Evolutionary conservation across 495 filamentous ascomycete species (phyloP).

Genomic region (Xylaria telfairii): DNA sequence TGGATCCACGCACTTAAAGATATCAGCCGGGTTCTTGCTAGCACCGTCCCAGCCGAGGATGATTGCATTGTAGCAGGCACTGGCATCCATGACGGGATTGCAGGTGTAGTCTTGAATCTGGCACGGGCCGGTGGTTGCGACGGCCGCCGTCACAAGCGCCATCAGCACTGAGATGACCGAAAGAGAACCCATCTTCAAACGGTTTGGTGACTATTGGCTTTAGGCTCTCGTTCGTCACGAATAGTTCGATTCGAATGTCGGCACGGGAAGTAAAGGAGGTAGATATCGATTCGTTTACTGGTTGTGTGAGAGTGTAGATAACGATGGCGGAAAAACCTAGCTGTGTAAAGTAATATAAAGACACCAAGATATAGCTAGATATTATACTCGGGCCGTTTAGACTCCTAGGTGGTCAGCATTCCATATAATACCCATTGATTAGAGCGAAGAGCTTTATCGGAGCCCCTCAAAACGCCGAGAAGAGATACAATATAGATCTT

Average conservation of each 20-base stretch:
- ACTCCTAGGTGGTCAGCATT: neutral
- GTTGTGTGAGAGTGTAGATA: neutral
- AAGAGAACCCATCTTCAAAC: neutral
- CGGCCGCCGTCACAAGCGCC: neutral
- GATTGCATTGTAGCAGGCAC: slow-evolving; percentile 15
- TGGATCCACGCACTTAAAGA: slow-evolving; percentile 22
- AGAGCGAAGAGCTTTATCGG: neutral
- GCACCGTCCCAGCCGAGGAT: slow-evolving; percentile 20
- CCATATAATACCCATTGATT: neutral
- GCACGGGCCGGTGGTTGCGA: slow-evolving; percentile 18
- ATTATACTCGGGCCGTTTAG: neutral
- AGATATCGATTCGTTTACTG: neutral
- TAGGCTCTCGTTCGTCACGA: neutral
- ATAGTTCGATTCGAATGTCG: neutral
- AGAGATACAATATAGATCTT: neutral
- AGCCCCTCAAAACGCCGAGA: neutral
- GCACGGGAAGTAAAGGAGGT: neutral
- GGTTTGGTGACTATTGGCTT: neutral
- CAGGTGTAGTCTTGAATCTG: slow-evolving; percentile 14
- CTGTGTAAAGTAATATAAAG: neutral
- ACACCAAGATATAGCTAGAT: neutral
- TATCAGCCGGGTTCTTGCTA: slow-evolving; percentile 17
- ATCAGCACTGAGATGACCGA: neutral
- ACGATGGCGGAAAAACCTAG: neutral
- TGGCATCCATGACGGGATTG: slow-evolving; percentile 18